These are phyloP conservation scores for Saraca asoca DNA, from an alignment of 331 rosid species.

Conservation along the genomic window DNA sequence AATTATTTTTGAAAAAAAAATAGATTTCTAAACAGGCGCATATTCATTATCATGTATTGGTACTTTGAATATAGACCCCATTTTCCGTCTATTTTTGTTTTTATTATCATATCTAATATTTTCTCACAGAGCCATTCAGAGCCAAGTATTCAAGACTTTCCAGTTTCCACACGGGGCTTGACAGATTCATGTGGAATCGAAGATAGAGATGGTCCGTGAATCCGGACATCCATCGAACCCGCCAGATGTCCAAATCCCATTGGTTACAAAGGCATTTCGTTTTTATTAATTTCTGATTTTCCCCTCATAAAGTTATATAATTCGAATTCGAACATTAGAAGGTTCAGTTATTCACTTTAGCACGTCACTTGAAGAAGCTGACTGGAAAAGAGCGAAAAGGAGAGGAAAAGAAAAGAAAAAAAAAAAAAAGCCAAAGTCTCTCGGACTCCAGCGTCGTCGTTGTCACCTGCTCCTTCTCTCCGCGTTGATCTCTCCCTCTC, in stretches of 20 bases:
- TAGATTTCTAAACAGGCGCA: too few relatives aligned
- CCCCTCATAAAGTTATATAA: constrained; percentile 10
- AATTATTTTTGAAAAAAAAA: too few relatives aligned
- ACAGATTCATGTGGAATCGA: neutral
- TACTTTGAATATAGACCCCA: too few relatives aligned
- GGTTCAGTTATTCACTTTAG: constrained; percentile 34
- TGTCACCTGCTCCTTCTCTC: constrained; percentile 17
- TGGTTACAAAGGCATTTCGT: neutral
- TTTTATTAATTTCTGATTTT: neutral
- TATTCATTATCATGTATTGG: too few relatives aligned
- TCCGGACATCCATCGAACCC: neutral
- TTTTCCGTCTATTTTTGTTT: too few relatives aligned
- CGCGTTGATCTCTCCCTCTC: constrained; percentile 39
- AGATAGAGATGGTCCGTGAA: constrained; percentile 4
- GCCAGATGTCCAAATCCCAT: neutral
- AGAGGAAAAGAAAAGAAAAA: neutral
- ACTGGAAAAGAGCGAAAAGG: constrained; percentile 31
- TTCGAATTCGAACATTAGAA: neutral
- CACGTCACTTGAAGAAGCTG: constrained; percentile 41
- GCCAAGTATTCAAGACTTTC: too few relatives aligned
- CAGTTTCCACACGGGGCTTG: too few relatives aligned
- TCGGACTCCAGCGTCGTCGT: neutral
- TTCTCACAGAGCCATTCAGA: neutral
- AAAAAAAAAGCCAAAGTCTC: neutral
- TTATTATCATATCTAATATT: too few relatives aligned